A percentile compares a stretch with the other conserved stretches of the same genome.
Conservation (phyloP, 305 asterid species). For the Fraxinus velutina region DNA sequence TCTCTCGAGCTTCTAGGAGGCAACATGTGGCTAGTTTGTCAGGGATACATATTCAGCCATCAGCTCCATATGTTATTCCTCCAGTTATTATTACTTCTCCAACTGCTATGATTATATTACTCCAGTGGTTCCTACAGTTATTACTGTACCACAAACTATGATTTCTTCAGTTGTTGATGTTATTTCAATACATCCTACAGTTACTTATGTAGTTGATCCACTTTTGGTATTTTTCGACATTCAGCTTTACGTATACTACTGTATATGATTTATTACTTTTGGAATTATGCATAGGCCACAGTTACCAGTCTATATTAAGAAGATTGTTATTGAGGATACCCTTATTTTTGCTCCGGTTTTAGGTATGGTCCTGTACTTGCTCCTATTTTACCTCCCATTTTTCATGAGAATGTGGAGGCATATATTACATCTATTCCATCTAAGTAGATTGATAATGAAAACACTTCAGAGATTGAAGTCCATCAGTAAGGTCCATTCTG, state of each 20-base stretch:
- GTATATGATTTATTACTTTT: background rate
- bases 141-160: background rate
- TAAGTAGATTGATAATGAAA: background rate
- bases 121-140: background rate
- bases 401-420: background rate
- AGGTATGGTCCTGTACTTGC: background rate
- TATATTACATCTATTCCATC: no score
- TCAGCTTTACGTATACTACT: background rate
- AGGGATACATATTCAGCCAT: no score
- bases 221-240: background rate
- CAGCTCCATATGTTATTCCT: background rate
- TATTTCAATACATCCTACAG: background rate
- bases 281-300: background rate
- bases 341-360: background rate
- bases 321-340: background rate
- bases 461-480: no score
- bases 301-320: background rate
- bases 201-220: background rate
- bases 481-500: background rate
- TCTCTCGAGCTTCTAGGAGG: background rate
- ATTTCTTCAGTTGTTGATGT: background rate
- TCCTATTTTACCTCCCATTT: background rate
- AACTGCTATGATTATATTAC: background rate
- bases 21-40: background rate
- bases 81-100: no score